Conservation (phyloP, 305 asterid genomes). For the Striga hermonthica region DNA sequence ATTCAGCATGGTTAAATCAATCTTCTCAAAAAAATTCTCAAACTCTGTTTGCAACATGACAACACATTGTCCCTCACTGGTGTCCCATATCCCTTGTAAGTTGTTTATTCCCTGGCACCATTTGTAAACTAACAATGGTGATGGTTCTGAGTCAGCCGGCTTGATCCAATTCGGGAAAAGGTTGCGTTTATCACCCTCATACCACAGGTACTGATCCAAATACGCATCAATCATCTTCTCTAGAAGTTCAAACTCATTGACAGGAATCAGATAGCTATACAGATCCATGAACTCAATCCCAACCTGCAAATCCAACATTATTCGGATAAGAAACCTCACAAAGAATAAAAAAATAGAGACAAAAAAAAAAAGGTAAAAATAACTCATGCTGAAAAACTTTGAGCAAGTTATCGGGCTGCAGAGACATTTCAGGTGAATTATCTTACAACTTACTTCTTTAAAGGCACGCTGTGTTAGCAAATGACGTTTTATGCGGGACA, state of each 20-base stretch:
- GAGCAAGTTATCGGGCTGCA: background rate
- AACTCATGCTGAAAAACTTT: background rate
- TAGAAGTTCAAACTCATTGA: conserved; percentile 97
- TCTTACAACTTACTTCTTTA: conserved; percentile 68
- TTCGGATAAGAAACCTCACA: conserved; percentile 21
- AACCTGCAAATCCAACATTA: conserved; percentile 47
- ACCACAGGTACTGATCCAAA: conserved; percentile 95
- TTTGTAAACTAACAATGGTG: conserved; percentile 90
- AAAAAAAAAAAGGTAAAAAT: background rate
- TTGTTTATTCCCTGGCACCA: conserved; percentile 99
- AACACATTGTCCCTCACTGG: conserved; percentile 98
- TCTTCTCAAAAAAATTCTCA: conserved; percentile 92
- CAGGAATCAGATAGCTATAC: conserved; percentile 96
- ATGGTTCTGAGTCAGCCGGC: conserved; percentile 99
- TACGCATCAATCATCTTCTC: conserved; percentile 99
- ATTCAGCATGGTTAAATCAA: conserved; percentile 95
- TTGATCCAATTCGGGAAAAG: conserved; percentile 98
- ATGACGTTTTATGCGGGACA: conserved; percentile 96
- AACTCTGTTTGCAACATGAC: conserved; percentile 98
- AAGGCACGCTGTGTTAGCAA: conserved; percentile 98
- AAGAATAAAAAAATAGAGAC: background rate
- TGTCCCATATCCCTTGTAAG: conserved; percentile 92
- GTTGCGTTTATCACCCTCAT: conserved; percentile 98
- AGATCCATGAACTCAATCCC: conserved; percentile 99
- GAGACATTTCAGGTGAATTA: background rate